Conservation (phyloP, 2,329 filamentous ascomycete species). For the Penicillium brevicompactum region DNA sequence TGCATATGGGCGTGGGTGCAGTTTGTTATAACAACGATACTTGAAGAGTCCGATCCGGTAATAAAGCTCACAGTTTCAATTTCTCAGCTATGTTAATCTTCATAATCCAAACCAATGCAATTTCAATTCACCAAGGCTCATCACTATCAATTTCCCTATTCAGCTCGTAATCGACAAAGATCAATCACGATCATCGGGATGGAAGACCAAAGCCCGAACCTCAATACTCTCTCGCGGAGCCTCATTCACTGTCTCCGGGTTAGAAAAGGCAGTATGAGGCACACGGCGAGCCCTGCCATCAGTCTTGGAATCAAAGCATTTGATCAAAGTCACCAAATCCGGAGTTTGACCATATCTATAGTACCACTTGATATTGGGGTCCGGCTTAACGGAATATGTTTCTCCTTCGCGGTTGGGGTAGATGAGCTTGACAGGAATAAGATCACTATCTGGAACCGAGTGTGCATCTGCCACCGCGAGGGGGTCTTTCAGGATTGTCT, state of each 20-base stretch:
- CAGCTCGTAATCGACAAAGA: neutral
- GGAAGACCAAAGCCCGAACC: constrained; percentile 57
- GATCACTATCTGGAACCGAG: constrained; percentile 53
- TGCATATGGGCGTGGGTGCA: too few species aligned
- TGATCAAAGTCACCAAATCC: constrained; percentile 60
- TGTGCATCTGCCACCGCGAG: constrained; percentile 56
- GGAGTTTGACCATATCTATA: constrained; percentile 56
- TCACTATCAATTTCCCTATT: neutral
- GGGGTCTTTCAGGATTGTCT: constrained; percentile 56
- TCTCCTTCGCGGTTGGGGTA: constrained; percentile 56
- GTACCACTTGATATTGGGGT: constrained; percentile 53
- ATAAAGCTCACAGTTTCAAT: too few species aligned
- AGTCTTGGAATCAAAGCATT: constrained; percentile 62
- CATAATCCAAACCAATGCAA: neutral
- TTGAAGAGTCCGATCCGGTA: neutral
- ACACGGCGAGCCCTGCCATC: constrained; percentile 57
- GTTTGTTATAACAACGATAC: neutral
- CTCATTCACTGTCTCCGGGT: constrained; percentile 48
- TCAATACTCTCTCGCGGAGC: constrained; percentile 57
- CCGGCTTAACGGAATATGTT: constrained; percentile 51
- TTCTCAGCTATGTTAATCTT: neutral
- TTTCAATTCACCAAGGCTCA: neutral
- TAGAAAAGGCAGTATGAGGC: constrained; percentile 59
- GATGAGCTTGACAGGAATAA: constrained; percentile 53
- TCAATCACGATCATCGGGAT: constrained; percentile 41